Evolutionary conservation across 192 early-diverging fungal genomes (phyloP), one percentile per base, ranked within the genome.

Genomic region (Borealophlyctis nickersoniae): DNA sequence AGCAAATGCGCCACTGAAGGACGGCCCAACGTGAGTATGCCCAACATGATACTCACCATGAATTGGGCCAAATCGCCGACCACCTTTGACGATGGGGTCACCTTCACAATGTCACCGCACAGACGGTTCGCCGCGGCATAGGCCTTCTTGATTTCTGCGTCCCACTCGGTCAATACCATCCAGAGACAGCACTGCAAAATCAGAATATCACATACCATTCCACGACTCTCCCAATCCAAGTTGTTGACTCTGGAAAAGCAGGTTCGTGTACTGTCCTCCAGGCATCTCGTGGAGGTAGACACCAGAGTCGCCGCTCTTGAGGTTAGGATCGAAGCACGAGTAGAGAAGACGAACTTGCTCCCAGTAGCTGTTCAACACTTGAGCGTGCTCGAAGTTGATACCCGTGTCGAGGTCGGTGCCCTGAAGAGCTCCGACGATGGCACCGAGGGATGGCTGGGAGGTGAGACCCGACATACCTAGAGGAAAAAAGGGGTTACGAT

Each of bases 241-340:
- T 67, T 92, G 91, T 73, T 95, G 90, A 32, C 91, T 87, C 77
- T 98, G 95, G 89, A 98, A 98, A 82, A 96, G 86, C 49, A 98
- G 75, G 79, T 98, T 98, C 52, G 95, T 98, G 83, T 98, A 98
- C 78, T 98, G 95, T 29, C 95, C 80, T 62, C 95, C 93, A 52
- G 92, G 93, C 95, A 98, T 95, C 81, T 98, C 95, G 73, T 95
- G 93, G 29, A 87, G 81, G 76, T 98, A 98, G 16, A 98, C 94
- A 23, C 89, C 88, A 1, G 93, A 89, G 74, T 98, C 95, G 19
- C 86, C 83, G 16, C 87, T 85, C 65, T 91, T 88, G 66, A 96
- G 87, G 62, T 89, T 90, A 28, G 93, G 88, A 67, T 98, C 95
- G 72, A 98, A 98, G 78, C 93, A 91, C 68, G 92, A 93, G 84